Percentiles rank a stretch among this genome's conserved stretches.
These are phyloP conservation scores for Stereocaulon alpinum DNA, from an alignment of 495 filamentous ascomycete species.

Conservation along the genomic window DNA sequence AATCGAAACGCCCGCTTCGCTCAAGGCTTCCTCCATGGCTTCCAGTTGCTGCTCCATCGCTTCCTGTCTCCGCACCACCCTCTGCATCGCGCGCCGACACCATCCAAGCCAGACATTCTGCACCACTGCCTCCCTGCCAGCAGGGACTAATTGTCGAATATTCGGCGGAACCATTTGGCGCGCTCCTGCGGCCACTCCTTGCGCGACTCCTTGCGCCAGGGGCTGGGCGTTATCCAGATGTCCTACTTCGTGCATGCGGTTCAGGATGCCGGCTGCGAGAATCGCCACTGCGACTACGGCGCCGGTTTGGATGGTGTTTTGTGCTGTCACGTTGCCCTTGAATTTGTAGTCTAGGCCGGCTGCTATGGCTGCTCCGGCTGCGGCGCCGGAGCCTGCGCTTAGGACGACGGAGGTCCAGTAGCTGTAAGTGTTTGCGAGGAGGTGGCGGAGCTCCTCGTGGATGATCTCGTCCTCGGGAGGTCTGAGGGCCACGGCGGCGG, in stretches of 20 bases:
- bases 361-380: not conserved
- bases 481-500: not conserved
- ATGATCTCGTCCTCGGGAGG: not conserved
- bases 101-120: constrained; percentile 3
- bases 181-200: not conserved
- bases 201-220: not conserved
- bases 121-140: constrained; percentile 1
- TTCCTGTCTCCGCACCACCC: not conserved
- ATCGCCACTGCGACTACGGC: not conserved
- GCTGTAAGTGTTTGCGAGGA: not conserved
- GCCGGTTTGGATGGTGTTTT: constrained; percentile 7
- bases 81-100: not conserved
- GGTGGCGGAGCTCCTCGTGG: not conserved
- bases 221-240: constrained; percentile 3
- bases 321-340: not conserved
- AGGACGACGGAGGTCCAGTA: constrained; percentile 11
- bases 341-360: not conserved
- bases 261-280: constrained; percentile 4
- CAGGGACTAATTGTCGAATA: not conserved
- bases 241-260: constrained; percentile 7
- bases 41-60: not conserved
- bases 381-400: not conserved
- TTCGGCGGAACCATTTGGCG: not conserved
- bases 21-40: not conserved
- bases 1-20: not conserved